Conservation (phyloP, 345 rosid genomes). For the Draba incana region DNA sequence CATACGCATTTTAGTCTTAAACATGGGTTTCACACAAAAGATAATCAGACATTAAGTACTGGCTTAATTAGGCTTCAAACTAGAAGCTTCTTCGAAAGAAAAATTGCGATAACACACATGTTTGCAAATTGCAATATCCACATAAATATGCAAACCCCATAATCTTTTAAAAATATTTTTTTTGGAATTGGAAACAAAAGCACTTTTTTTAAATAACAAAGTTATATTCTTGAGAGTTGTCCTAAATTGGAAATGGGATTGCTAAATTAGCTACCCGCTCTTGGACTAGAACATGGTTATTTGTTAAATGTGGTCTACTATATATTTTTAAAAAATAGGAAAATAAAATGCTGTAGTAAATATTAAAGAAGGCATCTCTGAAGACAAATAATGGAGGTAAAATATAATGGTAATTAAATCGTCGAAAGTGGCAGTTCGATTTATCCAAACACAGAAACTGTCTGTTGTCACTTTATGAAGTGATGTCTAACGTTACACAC, state of each 20-base stretch:
- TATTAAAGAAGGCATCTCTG: conserved; percentile 18
- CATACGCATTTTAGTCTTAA: background rate
- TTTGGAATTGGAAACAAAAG: no score
- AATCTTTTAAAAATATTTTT: no score
- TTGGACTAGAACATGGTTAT: conserved; percentile 1
- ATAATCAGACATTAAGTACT: background rate
- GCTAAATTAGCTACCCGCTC: background rate
- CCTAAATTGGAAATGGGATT: conserved; percentile 1
- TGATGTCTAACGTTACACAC: conserved; percentile 48
- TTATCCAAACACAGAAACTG: conserved; percentile 43
- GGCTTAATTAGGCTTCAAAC: background rate
- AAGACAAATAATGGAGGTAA: conserved; percentile 37
- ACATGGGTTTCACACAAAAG: conserved; percentile 16
- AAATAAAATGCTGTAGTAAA: background rate
- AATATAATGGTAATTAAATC: conserved; percentile 27
- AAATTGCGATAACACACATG: no score
- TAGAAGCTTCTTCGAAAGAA: background rate
- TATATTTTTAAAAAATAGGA: background rate
- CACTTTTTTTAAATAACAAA: no score
- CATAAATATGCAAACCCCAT: no score
- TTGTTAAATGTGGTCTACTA: background rate
- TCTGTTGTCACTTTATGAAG: conserved; percentile 42
- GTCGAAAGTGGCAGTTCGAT: conserved; percentile 47
- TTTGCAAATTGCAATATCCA: no score
- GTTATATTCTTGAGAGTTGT: background rate